A percentile compares a stretch with the other conserved stretches of the same genome.
These are phyloP conservation scores for Melampsora abietis-canadensis DNA, from an alignment of 1,284 basidiomycete species.

Conservation along the genomic window DNA sequence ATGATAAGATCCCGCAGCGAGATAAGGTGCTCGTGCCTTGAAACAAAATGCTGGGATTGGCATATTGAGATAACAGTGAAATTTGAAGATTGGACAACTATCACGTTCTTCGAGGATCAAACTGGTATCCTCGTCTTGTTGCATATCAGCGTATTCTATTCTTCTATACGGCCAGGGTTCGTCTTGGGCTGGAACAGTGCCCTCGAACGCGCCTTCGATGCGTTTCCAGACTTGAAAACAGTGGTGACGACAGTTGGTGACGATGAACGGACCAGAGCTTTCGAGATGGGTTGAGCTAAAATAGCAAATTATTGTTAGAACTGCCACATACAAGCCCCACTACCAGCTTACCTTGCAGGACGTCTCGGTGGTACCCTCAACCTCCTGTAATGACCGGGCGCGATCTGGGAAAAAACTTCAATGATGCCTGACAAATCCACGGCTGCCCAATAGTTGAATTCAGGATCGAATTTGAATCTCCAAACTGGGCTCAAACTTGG, in stretches of 20 bases:
- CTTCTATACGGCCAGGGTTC: too few relatives aligned
- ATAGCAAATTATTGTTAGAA: neutral
- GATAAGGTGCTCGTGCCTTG: constrained; percentile 5
- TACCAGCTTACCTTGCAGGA: neutral
- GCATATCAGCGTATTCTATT: neutral
- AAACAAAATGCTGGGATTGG: neutral
- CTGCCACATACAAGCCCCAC: neutral
- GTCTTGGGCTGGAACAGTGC: neutral
- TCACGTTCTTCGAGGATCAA: neutral
- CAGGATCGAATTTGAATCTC: neutral
- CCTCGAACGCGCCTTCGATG: neutral
- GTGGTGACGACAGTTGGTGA: neutral
- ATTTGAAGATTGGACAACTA: neutral
- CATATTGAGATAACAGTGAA: neutral
- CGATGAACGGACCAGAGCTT: constrained; percentile 1
- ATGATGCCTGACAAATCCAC: neutral
- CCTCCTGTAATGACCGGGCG: neutral
- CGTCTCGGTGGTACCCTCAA: neutral
- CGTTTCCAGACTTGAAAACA: neutral
- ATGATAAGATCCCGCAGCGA: neutral
- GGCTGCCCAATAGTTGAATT: neutral
- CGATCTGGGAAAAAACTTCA: neutral
- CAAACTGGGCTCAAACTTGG: neutral
- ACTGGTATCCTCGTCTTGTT: neutral
- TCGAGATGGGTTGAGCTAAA: neutral